These are phyloP conservation scores for Saccharomyces hybrid DNA, from an alignment of 1,139 yeast species.

Conservation along the genomic window DNA sequence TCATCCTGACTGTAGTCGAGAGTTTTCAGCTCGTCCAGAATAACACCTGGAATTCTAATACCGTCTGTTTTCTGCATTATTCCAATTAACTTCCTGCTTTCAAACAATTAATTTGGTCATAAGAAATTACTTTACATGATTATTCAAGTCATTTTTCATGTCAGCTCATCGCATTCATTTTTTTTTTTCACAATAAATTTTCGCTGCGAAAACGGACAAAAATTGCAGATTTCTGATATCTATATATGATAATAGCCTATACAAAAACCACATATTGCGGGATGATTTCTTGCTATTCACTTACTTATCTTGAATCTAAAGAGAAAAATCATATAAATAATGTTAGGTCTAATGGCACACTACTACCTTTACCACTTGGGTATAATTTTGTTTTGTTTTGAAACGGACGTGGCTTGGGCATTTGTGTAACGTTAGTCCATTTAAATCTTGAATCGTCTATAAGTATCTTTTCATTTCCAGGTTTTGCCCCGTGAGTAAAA, in stretches of 20 bases:
- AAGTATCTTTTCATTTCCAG: constrained; percentile 33
- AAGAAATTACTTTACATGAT: too few relatives aligned
- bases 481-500: constrained; percentile 39
- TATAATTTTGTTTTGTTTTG: constrained; percentile 66
- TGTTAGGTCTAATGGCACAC: constrained; percentile 71
- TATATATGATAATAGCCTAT: too few relatives aligned
- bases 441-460: constrained; percentile 74
- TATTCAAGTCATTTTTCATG: too few relatives aligned
- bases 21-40: constrained; percentile 55
- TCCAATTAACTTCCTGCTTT: too few relatives aligned
- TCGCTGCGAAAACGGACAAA: too few relatives aligned
- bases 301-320: too few relatives aligned
- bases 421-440: constrained; percentile 57
- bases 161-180: constrained; percentile 13
- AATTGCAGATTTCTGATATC: too few relatives aligned
- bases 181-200: too few relatives aligned
- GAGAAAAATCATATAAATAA: too few relatives aligned
- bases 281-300: too few relatives aligned
- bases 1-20: constrained; percentile 36
- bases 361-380: constrained; percentile 94
- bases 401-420: constrained; percentile 80
- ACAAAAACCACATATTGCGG: too few relatives aligned
- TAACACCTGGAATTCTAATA: constrained; percentile 58
- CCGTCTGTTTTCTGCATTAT: constrained; percentile 34
- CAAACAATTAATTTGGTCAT: too few relatives aligned